phyloP scores from a whole-genome alignment of 2,329 filamentous ascomycete genomes.

The Trichoderma gracile region DNA sequence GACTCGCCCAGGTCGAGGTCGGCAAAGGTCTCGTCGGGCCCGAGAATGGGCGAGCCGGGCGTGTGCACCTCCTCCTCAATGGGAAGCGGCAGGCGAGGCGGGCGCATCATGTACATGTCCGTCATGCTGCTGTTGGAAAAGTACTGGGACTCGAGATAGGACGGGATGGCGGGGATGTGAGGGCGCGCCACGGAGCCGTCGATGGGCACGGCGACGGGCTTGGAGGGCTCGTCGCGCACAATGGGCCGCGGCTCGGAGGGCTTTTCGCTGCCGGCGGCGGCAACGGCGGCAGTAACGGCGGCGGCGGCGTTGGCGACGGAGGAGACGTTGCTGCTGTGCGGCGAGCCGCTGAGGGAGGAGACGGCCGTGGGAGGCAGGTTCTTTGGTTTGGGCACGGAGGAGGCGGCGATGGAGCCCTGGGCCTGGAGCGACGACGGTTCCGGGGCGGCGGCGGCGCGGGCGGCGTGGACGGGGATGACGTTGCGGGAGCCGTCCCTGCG shows the following conservation, averaged over 20 bases:
- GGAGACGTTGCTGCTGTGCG: slow-evolving; percentile 43
- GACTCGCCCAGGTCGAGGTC: slow-evolving; percentile 55
- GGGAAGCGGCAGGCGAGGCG: slow-evolving; percentile 84
- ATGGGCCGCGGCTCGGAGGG: slow-evolving; percentile 32
- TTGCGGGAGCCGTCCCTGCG: slow-evolving; percentile 45
- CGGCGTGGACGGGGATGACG: slow-evolving; percentile 56
- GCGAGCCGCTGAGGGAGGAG: slow-evolving; percentile 51
- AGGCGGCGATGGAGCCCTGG: slow-evolving; percentile 55
- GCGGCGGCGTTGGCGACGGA: slow-evolving; percentile 33
- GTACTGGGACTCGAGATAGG: slow-evolving; percentile 45
- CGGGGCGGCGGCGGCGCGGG: slow-evolving; percentile 59
- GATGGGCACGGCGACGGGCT: slow-evolving; percentile 60
- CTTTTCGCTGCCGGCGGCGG: slow-evolving; percentile 29
- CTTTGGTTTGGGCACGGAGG: slow-evolving; percentile 48
- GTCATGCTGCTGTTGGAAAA: slow-evolving; percentile 59
- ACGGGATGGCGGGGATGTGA: slow-evolving; percentile 39
- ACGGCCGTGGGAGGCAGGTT: slow-evolving; percentile 51
- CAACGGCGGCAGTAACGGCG: slow-evolving; percentile 26
- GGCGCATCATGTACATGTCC: slow-evolving; percentile 67
- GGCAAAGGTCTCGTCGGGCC: slow-evolving; percentile 61
- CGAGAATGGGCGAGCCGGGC: slow-evolving; percentile 85
- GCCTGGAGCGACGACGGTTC: slow-evolving; percentile 64
- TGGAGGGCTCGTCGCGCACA: slow-evolving; percentile 45
- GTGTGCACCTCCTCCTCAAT: slow-evolving; percentile 90
- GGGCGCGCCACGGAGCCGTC: slow-evolving; percentile 42